phyloP scores from a whole-genome alignment of 768 basidiomycete species.

The Leccinum subgranulosum region DNA sequence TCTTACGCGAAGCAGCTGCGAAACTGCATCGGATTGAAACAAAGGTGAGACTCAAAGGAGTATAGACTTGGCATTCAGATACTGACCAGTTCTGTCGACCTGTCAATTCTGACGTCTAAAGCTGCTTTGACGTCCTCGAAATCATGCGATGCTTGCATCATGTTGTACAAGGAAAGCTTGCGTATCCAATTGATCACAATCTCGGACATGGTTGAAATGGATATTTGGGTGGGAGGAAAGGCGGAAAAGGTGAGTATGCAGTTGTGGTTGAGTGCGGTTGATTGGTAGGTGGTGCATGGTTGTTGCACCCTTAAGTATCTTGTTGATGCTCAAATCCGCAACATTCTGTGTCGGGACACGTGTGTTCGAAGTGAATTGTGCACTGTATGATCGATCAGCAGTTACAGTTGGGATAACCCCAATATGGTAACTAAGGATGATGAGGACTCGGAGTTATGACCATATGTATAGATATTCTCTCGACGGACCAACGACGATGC shows the following conservation, averaged over 20 bases:
- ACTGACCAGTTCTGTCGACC: slow-evolving; percentile 24
- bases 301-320: background rate
- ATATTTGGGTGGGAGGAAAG: slow-evolving; percentile 3
- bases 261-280: background rate
- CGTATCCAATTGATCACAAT: background rate
- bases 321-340: no score
- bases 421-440: slow-evolving; percentile 5
- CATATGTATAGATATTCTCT: no score
- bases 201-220: background rate
- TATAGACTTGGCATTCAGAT: no score
- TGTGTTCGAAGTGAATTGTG: no score
- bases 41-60: background rate
- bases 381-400: no score
- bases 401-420: no score
- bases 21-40: slow-evolving; percentile 2
- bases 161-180: slow-evolving; percentile 14
- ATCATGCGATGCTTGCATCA: slow-evolving; percentile 14
- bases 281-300: background rate
- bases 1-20: slow-evolving; percentile 17
- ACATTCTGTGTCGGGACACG: background rate
- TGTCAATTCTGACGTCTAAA: slow-evolving; percentile 15
- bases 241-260: background rate
- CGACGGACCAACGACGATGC: no score
- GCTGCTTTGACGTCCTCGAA: slow-evolving; percentile 19
- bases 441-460: background rate